Percentiles rank a stretch among this genome's conserved stretches.
These are phyloP conservation scores for Penicillium rolfsii DNA, from an alignment of 2,329 filamentous ascomycete species.

Conservation along the genomic window DNA sequence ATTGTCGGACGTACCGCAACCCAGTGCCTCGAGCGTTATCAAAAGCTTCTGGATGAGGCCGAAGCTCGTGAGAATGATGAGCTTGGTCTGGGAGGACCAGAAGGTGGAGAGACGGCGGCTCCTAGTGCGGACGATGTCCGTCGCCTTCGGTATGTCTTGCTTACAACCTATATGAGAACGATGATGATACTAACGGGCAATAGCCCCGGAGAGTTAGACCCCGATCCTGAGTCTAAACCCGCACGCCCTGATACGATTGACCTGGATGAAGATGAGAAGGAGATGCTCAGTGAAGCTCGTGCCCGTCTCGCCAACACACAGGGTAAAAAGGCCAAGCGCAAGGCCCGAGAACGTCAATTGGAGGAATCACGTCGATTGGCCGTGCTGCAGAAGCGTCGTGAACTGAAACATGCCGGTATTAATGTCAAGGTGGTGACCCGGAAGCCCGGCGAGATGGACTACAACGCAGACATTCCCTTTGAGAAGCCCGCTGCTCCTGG, in stretches of 20 bases:
- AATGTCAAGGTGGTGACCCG: slow-evolving; percentile 93
- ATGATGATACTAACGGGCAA: slow-evolving; percentile 22
- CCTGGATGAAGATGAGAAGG: slow-evolving; percentile 98
- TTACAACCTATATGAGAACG: no score
- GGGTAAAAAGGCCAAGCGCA: slow-evolving; percentile 98
- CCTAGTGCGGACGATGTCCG: slow-evolving; percentile 92
- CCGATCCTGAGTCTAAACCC: slow-evolving; percentile 96
- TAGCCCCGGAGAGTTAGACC: slow-evolving; percentile 86
- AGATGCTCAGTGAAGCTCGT: slow-evolving; percentile 97
- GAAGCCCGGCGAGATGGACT: slow-evolving; percentile 98
- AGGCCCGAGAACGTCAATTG: slow-evolving; percentile 91
- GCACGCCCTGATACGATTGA: slow-evolving; percentile 96
- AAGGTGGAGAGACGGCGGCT: slow-evolving; percentile 79
- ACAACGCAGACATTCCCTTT: slow-evolving; percentile 98
- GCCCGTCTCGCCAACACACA: slow-evolving; percentile 96
- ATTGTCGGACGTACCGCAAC: slow-evolving; percentile 96
- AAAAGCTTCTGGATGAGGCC: slow-evolving; percentile 93
- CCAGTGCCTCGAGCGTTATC: slow-evolving; percentile 95
- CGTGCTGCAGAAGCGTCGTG: slow-evolving; percentile 88
- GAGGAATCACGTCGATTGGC: slow-evolving; percentile 92
- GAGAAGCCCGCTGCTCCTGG: slow-evolving; percentile 87
- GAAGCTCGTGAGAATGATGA: slow-evolving; percentile 83
- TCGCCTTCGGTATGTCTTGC: slow-evolving; percentile 62
- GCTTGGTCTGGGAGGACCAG: slow-evolving; percentile 77
- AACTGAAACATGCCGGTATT: slow-evolving; percentile 96